These are phyloP conservation scores for Exophiala lecanii-corni DNA, from an alignment of 2,329 filamentous ascomycete species.

Conservation along the genomic window DNA sequence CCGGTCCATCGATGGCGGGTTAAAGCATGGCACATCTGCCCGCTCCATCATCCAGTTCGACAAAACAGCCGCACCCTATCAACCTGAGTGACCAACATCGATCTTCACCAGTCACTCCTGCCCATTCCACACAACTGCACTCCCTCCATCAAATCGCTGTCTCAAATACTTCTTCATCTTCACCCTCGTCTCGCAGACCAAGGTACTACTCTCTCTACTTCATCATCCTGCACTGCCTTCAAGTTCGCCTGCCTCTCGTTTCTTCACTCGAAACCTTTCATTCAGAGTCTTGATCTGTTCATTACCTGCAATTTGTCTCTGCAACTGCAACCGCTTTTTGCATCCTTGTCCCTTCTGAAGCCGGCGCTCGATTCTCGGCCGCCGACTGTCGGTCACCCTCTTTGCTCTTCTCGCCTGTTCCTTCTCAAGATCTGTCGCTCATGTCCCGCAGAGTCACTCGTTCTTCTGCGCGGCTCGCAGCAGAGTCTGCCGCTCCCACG, in stretches of 20 bases:
- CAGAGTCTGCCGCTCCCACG: constrained; percentile 48
- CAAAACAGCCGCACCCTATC: constrained; percentile 34
- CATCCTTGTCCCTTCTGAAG: constrained; percentile 5
- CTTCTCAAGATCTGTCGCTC: constrained; percentile 52
- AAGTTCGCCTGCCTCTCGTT: constrained; percentile 12
- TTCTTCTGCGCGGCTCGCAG: constrained; percentile 86
- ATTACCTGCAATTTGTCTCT: constrained; percentile 7
- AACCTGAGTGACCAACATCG: constrained; percentile 9
- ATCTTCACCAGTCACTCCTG: neutral
- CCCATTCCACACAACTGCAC: constrained; percentile 3
- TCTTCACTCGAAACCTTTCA: constrained; percentile 14
- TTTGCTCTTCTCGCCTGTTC: constrained; percentile 10
- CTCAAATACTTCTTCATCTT: constrained; percentile 29
- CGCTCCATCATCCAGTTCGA: constrained; percentile 24
- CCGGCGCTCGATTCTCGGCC: neutral
- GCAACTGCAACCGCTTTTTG: constrained; percentile 7
- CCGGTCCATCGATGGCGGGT: constrained; percentile 25
- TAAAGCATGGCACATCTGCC: constrained; percentile 26
- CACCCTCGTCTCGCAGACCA: constrained; percentile 13
- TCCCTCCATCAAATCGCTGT: constrained; percentile 27
- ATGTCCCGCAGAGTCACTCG: constrained; percentile 97
- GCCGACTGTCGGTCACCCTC: constrained; percentile 5
- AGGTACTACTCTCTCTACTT: constrained; percentile 17
- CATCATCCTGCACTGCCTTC: constrained; percentile 11
- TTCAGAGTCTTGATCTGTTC: constrained; percentile 10